Base-by-base conservation (phyloP, 2,329 filamentous ascomycete species). In the Microthyrium microscopicum region DNA sequence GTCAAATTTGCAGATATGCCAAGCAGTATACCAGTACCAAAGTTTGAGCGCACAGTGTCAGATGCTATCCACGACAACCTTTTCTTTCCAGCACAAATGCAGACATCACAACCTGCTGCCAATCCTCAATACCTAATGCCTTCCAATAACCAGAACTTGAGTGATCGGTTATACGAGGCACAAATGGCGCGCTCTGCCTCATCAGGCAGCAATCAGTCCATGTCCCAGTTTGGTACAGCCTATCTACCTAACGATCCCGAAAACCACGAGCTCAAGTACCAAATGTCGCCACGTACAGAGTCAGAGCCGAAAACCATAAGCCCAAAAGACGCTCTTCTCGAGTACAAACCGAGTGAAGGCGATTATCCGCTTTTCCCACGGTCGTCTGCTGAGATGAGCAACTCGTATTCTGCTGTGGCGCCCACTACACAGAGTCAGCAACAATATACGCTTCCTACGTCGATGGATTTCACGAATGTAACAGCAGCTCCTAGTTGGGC, bases 311-410 rank as follows among this genome's bases (percentile, higher is more conserved):
- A 82, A 54, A 93, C 87, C 0, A 93, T 98, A 29, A 95, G 87
- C 2, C 89, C 87, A 17, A 91, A 92, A 57, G 87, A 95, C 47
- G 81, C 85, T 2, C 58, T 92, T 39, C 58, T 94, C 31, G 85
- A 94, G 39, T 93, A 85, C 50, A 70, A 77, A 40, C 82, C 89
- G 25, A 55, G 63, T 0, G 79, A 85, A 3, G 73, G 77, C 13
- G 76, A 77, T 30, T 72, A 78, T 45, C 73, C 81, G 9, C 58
- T 93, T 15, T 92, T 93, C 49, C 70, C 79, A 5, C 25, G 26
- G 20, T n/a, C n/a, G n/a, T n/a, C n/a, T n/a, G n/a, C n/a, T n/a
- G n/a, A n/a, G n/a, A n/a, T n/a, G n/a, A n/a, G n/a, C n/a, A n/a
- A n/a, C n/a, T n/a, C n/a, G n/a, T n/a, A n/a, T n/a, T n/a, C n/a